Evolutionary conservation across 176 grass and related monocot species (phyloP).

Genomic region (Calamus simplicifolius): DNA sequence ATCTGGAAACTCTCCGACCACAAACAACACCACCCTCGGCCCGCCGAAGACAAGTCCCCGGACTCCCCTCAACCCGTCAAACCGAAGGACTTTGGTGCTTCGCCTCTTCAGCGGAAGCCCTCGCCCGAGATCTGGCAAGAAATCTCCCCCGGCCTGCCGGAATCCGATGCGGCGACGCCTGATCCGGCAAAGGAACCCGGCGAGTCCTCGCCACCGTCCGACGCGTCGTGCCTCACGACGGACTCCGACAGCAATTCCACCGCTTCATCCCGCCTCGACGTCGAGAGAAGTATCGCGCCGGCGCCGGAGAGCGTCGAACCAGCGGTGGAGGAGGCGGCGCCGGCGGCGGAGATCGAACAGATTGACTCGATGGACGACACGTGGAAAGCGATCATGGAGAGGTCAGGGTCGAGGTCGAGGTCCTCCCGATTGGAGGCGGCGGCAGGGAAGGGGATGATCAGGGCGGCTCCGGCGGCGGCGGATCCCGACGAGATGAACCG

Average conservation of each 20-base stretch:
- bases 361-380: constrained; percentile 73
- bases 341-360: not conserved
- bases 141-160: not conserved
- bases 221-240: constrained; percentile 54
- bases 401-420: constrained; percentile 19
- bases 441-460: not conserved
- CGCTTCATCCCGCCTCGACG: constrained; percentile 4
- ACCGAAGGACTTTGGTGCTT: not conserved
- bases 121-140: not conserved
- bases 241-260: constrained; percentile 37
- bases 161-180: not conserved
- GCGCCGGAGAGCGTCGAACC: not conserved
- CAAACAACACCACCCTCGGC: constrained; percentile 22
- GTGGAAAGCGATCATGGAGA: constrained; percentile 77
- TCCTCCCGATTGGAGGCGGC: not conserved
- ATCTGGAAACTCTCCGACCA: constrained; percentile 96
- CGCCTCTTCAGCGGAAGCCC: not conserved
- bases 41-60: constrained; percentile 26
- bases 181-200: constrained; percentile 22
- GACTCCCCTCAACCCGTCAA: not conserved
- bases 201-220: constrained; percentile 2
- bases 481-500: not conserved
- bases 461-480: not conserved
- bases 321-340: not conserved
- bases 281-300: constrained; percentile 12